Percentiles rank a stretch among this genome's conserved stretches.
These are phyloP conservation scores for Hirschioporus abietinus DNA, from an alignment of 768 basidiomycete species.

Conservation along the genomic window DNA sequence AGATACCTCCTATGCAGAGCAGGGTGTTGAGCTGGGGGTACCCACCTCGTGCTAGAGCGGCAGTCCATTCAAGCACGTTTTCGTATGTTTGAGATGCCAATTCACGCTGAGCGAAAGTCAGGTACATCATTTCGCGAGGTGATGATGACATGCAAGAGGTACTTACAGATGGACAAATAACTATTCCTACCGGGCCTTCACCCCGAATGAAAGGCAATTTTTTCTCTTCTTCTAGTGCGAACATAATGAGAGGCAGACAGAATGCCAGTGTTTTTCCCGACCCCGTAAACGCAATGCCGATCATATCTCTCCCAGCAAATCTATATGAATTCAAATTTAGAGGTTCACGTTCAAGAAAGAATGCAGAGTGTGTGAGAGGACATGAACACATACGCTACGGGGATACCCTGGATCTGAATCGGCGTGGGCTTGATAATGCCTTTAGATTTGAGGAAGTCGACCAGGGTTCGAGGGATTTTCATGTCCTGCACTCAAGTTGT, in stretches of 20 bases:
- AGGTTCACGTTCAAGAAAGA: conserved; percentile 12
- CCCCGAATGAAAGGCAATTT: conserved; percentile 87
- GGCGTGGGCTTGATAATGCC: conserved; percentile 87
- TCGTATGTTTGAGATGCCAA: conserved; percentile 96
- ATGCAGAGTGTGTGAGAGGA: conserved; percentile 1
- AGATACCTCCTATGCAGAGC: conserved; percentile 95
- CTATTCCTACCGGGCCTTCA: conserved; percentile 95
- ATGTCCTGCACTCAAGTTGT: conserved; percentile 63
- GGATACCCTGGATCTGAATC: conserved; percentile 96
- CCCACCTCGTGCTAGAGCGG: conserved; percentile 70
- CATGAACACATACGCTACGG: conserved; percentile 73
- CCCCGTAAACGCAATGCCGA: conserved; percentile 98
- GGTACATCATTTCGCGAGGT: not conserved
- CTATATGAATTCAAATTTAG: conserved; percentile 34
- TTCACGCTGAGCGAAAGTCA: conserved; percentile 48
- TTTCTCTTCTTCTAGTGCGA: conserved; percentile 88
- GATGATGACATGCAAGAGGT: not conserved
- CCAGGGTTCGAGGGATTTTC: conserved; percentile 89
- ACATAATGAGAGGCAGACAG: conserved; percentile 96
- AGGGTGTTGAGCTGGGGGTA: conserved; percentile 87
- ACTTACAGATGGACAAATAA: conserved; percentile 82
- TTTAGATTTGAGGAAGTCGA: conserved; percentile 79
- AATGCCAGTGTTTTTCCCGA: conserved; percentile 99
- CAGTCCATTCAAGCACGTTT: conserved; percentile 84
- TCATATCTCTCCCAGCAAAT: conserved; percentile 94